Conservation (phyloP, 2,329 filamentous ascomycete species). For the Verticillium longisporum region DNA sequence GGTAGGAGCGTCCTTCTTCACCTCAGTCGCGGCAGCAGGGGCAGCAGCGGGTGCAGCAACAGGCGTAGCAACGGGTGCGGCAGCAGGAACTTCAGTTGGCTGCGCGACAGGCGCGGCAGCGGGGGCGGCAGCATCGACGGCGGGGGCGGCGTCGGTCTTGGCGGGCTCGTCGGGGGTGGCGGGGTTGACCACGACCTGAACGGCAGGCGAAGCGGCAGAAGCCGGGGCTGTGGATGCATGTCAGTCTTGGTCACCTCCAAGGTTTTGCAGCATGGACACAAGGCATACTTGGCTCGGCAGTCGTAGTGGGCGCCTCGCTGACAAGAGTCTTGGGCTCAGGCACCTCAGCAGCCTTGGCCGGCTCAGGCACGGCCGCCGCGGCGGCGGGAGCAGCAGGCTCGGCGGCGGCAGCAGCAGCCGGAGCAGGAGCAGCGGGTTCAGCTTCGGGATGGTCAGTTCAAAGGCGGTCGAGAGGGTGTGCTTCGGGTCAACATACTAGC, state of each 20-base stretch:
- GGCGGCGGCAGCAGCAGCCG: neutral
- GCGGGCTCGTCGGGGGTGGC: slow-evolving; percentile 16
- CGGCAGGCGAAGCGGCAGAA: slow-evolving; percentile 8
- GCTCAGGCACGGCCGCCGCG: slow-evolving; percentile 8
- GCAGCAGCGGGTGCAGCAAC: slow-evolving; percentile 7
- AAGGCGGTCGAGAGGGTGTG: neutral
- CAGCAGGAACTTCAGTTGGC: slow-evolving; percentile 17
- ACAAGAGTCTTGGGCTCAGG: neutral
- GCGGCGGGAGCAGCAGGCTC: slow-evolving; percentile 6
- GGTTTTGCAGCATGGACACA: neutral
- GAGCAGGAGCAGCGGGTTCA: slow-evolving; percentile 4
- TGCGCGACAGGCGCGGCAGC: slow-evolving; percentile 15
- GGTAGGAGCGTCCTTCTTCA: slow-evolving; percentile 16
- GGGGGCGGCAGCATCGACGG: slow-evolving; percentile 13
- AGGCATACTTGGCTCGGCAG: slow-evolving; percentile 5
- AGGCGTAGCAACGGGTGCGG: slow-evolving; percentile 17
- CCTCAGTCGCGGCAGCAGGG: slow-evolving; percentile 4
- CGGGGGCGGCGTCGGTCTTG: slow-evolving; percentile 14
- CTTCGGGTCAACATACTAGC: slow-evolving; percentile 3
- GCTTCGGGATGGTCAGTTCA: neutral
- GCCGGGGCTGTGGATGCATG: slow-evolving; percentile 1
- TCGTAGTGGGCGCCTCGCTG: neutral
- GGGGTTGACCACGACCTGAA: slow-evolving; percentile 15
- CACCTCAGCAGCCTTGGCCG: slow-evolving; percentile 11
- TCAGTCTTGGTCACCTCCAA: neutral